phyloP scores from a whole-genome alignment of 768 basidiomycete species.

The Mycena latifolia region DNA sequence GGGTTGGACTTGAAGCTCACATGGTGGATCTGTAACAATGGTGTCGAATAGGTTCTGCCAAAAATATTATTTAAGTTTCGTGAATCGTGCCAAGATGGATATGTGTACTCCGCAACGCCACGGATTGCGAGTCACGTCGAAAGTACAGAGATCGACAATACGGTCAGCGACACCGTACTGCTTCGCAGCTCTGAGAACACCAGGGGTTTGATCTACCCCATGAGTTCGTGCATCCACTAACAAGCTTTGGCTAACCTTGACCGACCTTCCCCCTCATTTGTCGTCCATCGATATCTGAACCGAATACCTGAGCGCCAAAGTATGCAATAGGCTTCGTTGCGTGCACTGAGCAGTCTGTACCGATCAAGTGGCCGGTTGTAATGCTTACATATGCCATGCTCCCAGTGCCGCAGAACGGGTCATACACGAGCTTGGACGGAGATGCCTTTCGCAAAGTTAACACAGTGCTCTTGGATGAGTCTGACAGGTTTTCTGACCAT shows the following conservation, averaged over 20 bases:
- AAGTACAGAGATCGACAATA: constrained; percentile 89
- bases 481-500: constrained; percentile 63
- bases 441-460: constrained; percentile 66
- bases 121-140: constrained; percentile 92
- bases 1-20: constrained; percentile 56
- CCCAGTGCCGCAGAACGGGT: constrained; percentile 95
- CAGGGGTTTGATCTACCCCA: constrained; percentile 62
- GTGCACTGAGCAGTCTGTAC: constrained; percentile 4
- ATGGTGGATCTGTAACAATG: constrained; percentile 95
- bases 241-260: constrained; percentile 65
- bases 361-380: constrained; percentile 9
- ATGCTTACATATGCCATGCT: constrained; percentile 89
- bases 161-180: constrained; percentile 85
- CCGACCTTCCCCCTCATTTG: constrained; percentile 99
- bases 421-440: constrained; percentile 93
- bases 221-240: background rate
- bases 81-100: background rate
- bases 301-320: constrained; percentile 89
- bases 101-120: constrained; percentile 81
- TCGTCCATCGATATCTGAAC: constrained; percentile 96
- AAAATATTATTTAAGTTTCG: background rate
- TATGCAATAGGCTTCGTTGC: constrained; percentile 80
- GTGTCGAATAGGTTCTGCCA: constrained; percentile 81
- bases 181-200: constrained; percentile 82
- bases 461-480: background rate